Percentiles rank a stretch among this genome's conserved stretches.
These are phyloP conservation scores for Pythium insidiosum DNA, from an alignment of 352 stramenopile genomes.

Conservation along the genomic window DNA sequence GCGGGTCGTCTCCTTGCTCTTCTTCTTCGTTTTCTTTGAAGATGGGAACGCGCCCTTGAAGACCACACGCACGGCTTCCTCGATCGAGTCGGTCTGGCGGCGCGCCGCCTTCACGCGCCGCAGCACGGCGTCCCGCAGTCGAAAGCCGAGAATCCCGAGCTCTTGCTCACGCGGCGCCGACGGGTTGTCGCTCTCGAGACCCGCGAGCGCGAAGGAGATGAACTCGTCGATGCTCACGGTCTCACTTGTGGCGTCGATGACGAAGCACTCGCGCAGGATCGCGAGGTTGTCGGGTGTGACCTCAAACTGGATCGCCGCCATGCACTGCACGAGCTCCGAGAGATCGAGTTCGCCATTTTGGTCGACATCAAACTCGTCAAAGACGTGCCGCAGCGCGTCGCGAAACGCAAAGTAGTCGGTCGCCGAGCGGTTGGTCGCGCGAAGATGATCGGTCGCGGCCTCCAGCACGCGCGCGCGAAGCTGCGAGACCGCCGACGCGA, in stretches of 20 bases:
- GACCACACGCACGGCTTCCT: constrained; percentile 47
- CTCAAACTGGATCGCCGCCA: constrained; percentile 36
- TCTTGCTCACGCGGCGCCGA: constrained; percentile 12
- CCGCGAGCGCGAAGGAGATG: constrained; percentile 60
- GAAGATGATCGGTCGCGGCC: constrained; percentile 25
- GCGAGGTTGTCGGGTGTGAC: constrained; percentile 30
- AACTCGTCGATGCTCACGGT: constrained; percentile 56
- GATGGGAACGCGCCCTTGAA: constrained; percentile 36
- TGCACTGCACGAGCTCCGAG: constrained; percentile 36
- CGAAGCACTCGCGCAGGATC: constrained; percentile 52
- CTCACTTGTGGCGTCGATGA: constrained; percentile 17
- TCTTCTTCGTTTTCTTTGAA: constrained; percentile 3
- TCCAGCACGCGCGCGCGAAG: constrained; percentile 34
- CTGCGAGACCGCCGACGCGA: constrained; percentile 22
- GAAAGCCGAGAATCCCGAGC: constrained; percentile 40
- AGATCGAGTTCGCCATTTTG: constrained; percentile 44
- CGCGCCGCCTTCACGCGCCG: constrained; percentile 21
- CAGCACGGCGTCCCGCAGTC: constrained; percentile 39
- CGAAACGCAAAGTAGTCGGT: constrained; percentile 44
- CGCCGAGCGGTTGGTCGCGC: constrained; percentile 10
- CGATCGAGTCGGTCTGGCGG: constrained; percentile 24
- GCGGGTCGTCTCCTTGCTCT: too few relatives aligned
- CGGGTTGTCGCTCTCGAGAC: neutral
- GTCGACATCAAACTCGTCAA: constrained; percentile 47
- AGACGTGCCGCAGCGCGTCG: constrained; percentile 37